Percentiles rank a stretch among this genome's conserved stretches.
Evolutionary conservation across 78 protist species (phyloP).

Genomic region (Protostelium mycophagum): DNA sequence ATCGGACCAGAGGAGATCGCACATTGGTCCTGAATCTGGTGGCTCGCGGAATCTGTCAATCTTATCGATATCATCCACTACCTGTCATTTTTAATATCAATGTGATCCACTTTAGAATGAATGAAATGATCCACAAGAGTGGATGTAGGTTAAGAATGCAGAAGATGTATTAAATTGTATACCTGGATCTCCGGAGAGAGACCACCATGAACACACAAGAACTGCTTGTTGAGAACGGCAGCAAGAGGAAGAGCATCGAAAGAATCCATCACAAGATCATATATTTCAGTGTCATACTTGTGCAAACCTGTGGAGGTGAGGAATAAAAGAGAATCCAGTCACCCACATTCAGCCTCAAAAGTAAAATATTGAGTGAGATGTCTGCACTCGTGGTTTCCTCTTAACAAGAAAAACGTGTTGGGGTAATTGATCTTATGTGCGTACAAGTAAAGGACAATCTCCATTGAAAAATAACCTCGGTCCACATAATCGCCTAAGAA

Average conservation of each 20-base stretch:
- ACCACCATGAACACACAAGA: conserved; percentile 97
- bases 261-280: conserved; percentile 80
- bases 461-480: conserved; percentile 89
- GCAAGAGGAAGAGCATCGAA: conserved; percentile 94
- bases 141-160: too few relatives aligned
- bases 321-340: conserved; percentile 8
- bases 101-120: too few relatives aligned
- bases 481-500: conserved; percentile 97
- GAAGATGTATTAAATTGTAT: neutral
- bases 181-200: conserved; percentile 87
- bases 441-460: conserved; percentile 75
- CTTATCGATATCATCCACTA: conserved; percentile 63
- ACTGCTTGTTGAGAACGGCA: conserved; percentile 84
- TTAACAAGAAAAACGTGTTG: conserved; percentile 71
- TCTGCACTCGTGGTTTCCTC: conserved; percentile 98
- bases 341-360: conserved; percentile 89
- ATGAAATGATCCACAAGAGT: too few relatives aligned
- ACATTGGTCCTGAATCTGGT: conserved; percentile 93
- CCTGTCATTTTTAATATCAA: neutral
- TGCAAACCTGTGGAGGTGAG: conserved; percentile 42
- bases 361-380: conserved; percentile 95
- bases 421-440: conserved; percentile 86
- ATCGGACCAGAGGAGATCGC: conserved; percentile 98
- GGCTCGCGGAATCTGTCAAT: conserved; percentile 95
- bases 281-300: conserved; percentile 81